A percentile compares a stretch with the other conserved stretches of the same genome.
Evolutionary conservation across 2,329 filamentous ascomycete genomes (phyloP).

Genomic region (Botrytis galanthina): DNA sequence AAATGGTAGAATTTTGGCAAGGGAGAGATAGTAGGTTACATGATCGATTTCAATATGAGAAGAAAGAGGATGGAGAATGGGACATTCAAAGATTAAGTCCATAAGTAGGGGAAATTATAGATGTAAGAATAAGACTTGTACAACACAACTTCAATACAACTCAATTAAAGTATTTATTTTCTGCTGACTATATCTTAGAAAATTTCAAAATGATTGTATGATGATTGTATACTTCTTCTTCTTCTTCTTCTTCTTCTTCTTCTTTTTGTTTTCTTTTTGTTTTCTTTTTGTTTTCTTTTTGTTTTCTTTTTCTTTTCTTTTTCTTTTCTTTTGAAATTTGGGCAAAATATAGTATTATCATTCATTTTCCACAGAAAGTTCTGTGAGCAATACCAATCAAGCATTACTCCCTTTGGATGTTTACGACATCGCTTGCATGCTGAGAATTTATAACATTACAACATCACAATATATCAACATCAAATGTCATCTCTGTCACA

Average conservation of each 20-base stretch:
- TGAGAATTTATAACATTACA: not conserved
- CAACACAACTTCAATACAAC: not conserved
- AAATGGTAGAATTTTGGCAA: conserved; percentile 94
- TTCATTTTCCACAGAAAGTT: not conserved
- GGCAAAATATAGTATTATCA: not conserved
- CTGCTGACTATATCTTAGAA: not conserved
- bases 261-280: too few species aligned
- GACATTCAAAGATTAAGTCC: conserved; percentile 72
- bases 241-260: too few species aligned
- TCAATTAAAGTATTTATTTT: not conserved
- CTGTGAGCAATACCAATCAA: not conserved
- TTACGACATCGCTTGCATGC: not conserved
- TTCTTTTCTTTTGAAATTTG: too few species aligned
- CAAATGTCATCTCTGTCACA: not conserved
- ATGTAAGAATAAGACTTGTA: not conserved
- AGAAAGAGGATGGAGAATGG: conserved; percentile 57
- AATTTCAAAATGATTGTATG: not conserved
- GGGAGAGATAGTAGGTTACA: conserved; percentile 86
- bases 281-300: too few species aligned
- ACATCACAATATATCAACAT: not conserved
- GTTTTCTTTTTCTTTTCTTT: not conserved
- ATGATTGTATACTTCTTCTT: too few species aligned
- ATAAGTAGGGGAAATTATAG: conserved; percentile 38
- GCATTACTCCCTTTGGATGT: too few species aligned
- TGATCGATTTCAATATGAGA: conserved; percentile 86